A percentile compares a stretch with the other conserved stretches of the same genome.
These are phyloP conservation scores for Tolypocladium cylindrosporum DNA, from an alignment of 2,329 filamentous ascomycete species.

Conservation along the genomic window DNA sequence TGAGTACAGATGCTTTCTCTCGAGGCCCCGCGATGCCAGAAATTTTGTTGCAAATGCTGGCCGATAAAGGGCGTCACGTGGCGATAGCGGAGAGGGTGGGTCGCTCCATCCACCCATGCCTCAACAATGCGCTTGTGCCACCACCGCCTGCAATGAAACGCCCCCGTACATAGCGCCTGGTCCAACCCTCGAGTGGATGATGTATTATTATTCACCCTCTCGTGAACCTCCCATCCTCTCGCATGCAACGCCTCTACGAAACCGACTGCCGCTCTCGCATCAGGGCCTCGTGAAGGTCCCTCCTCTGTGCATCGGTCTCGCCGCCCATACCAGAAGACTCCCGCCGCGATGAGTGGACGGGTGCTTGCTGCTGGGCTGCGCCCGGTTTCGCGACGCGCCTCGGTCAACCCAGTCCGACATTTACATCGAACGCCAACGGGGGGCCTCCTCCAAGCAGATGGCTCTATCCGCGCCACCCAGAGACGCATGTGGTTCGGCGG, in stretches of 20 bases:
- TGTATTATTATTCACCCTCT: neutral
- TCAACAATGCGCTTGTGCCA: neutral
- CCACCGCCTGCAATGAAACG: neutral
- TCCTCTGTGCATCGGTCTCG: neutral
- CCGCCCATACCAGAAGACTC: constrained; percentile 1
- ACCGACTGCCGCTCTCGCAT: neutral
- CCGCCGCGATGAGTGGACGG: constrained; percentile 23
- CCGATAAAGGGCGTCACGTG: constrained; percentile 23
- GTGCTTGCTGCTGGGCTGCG: constrained; percentile 59
- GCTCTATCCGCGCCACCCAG: constrained; percentile 48
- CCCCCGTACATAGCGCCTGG: neutral
- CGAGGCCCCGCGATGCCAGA: constrained; percentile 16
- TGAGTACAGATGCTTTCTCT: neutral
- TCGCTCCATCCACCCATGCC: neutral
- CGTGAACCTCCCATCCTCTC: neutral
- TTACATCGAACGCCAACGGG: constrained; percentile 58
- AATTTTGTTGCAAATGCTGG: constrained; percentile 19
- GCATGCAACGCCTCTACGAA: neutral
- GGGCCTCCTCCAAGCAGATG: constrained; percentile 58
- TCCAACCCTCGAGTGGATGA: neutral
- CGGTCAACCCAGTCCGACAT: constrained; percentile 47
- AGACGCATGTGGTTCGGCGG: constrained; percentile 67
- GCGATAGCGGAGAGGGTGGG: constrained; percentile 13
- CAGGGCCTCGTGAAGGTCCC: neutral
- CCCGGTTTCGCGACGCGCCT: constrained; percentile 53